phyloP scores from a whole-genome alignment of 2,329 filamentous ascomycete species.

The Zopfia rhizophila region DNA sequence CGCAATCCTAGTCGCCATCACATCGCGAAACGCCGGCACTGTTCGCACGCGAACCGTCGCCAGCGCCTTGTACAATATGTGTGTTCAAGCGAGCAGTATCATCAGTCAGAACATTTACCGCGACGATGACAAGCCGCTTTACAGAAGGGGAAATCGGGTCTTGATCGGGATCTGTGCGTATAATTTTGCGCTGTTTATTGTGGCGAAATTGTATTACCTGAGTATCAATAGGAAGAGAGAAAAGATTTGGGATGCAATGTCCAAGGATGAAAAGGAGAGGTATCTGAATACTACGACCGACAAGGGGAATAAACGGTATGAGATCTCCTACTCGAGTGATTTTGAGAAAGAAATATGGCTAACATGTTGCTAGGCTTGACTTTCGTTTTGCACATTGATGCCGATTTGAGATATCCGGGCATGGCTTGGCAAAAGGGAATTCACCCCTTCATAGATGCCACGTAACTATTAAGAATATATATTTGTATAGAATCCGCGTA shows the following conservation, averaged over 20 bases:
- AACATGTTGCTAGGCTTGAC: conserved; percentile 30
- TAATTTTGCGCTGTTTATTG: conserved; percentile 62
- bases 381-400: conserved; percentile 47
- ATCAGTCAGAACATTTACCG: conserved; percentile 62
- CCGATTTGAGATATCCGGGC: too few relatives aligned
- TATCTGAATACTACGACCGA: conserved; percentile 50
- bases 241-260: conserved; percentile 45
- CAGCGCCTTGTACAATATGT: conserved; percentile 56
- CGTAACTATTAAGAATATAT: too few relatives aligned
- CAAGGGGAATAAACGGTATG: conserved; percentile 47
- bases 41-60: conserved; percentile 57
- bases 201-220: conserved; percentile 65
- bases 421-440: too few relatives aligned
- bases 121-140: conserved; percentile 61
- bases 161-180: conserved; percentile 62
- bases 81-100: conserved; percentile 44
- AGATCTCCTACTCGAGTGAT: neutral
- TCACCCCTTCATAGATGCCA: too few relatives aligned
- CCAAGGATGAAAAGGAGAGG: conserved; percentile 43
- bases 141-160: conserved; percentile 64
- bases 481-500: too few relatives aligned
- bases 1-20: conserved; percentile 56
- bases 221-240: conserved; percentile 57
- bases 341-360: neutral
- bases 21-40: conserved; percentile 54